Evolutionary conservation across 2,329 filamentous ascomycete species (phyloP).

Genomic region (Chrysosporium keratinophilum): DNA sequence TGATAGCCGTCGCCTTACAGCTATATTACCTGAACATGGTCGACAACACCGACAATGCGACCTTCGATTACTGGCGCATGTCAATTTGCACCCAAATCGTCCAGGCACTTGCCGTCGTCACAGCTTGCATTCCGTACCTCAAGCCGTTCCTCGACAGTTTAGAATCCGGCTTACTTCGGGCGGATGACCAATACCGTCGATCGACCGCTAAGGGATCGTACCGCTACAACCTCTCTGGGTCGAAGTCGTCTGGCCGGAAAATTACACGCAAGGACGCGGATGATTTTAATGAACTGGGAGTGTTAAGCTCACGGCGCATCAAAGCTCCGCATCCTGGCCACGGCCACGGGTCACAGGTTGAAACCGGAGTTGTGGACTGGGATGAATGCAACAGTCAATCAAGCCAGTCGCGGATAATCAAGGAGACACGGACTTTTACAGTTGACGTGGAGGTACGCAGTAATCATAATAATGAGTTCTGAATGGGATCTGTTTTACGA

Average conservation of each 20-base stretch:
- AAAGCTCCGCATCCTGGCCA: background rate
- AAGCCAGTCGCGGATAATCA: constrained; percentile 15
- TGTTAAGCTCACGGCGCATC: background rate
- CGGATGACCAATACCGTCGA: constrained; percentile 18
- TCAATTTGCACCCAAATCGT: constrained; percentile 21
- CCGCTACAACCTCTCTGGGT: constrained; percentile 8
- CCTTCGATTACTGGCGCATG: constrained; percentile 24
- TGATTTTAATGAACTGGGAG: constrained; percentile 10
- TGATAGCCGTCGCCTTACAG: constrained; percentile 12
- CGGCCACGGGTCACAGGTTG: constrained; percentile 11
- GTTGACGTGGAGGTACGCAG: constrained; percentile 12
- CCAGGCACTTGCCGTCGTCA: constrained; percentile 22
- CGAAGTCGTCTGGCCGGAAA: constrained; percentile 2
- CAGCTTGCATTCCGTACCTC: constrained; percentile 24
- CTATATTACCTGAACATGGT: constrained; percentile 14
- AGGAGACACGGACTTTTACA: constrained; percentile 14
- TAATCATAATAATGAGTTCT: constrained; percentile 2
- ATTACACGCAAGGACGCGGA: background rate
- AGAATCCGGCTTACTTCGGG: constrained; percentile 21
- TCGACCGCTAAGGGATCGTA: constrained; percentile 8
- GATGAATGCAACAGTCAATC: constrained; percentile 14
- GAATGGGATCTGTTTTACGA: background rate
- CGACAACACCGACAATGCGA: constrained; percentile 16
- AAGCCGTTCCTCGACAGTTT: constrained; percentile 24
- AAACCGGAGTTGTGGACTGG: constrained; percentile 10